phyloP scores from a whole-genome alignment of 116 monocot genomes.

The Posidonia oceanica region DNA sequence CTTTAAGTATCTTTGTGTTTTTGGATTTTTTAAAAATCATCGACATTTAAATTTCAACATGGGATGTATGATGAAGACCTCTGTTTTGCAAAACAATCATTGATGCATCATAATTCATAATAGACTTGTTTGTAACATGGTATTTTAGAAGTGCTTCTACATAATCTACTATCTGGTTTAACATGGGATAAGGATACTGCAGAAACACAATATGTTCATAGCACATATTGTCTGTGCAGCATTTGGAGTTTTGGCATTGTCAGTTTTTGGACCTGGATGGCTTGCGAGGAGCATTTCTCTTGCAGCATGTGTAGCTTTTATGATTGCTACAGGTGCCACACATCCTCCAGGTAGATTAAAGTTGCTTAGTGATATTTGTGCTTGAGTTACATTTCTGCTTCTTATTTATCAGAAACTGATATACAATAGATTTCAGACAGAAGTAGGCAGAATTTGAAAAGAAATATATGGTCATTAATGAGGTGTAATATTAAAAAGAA shows the following conservation, averaged over 20 bases:
- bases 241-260: slow-evolving; percentile 63
- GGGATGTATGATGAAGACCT: no score
- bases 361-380: no score
- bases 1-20: no score
- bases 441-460: no score
- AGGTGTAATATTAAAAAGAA: no score
- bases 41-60: no score
- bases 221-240: slow-evolving; percentile 87
- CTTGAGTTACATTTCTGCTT: background rate
- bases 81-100: no score
- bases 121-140: background rate
- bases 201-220: slow-evolving; percentile 86
- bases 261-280: slow-evolving; percentile 80
- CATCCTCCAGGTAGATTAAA: slow-evolving; percentile 77
- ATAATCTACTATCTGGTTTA: no score
- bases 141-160: background rate
- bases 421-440: background rate
- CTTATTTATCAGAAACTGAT: no score
- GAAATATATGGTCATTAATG: no score
- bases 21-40: no score
- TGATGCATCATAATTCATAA: no score
- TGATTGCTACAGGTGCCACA: slow-evolving; percentile 49
- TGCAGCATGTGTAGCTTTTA: slow-evolving; percentile 74
- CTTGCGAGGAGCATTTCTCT: slow-evolving; percentile 63
- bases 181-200: slow-evolving; percentile 16